Evolutionary conservation across 208 protist genomes (phyloP).

Genomic region (Crithidia sp.): DNA sequence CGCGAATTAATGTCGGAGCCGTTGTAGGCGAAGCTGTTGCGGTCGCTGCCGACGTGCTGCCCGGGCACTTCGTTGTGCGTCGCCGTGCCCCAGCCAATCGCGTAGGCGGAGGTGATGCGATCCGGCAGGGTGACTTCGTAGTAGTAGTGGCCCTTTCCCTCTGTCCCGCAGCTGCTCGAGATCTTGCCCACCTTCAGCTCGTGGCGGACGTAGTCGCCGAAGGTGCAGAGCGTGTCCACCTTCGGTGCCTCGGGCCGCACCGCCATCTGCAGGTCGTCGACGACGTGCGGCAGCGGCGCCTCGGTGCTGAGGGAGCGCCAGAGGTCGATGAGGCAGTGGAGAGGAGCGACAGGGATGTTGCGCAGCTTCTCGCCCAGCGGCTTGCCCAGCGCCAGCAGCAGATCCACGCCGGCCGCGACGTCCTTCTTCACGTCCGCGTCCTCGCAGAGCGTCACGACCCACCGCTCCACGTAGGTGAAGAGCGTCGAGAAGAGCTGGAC

Average conservation of each 20-base stretch:
- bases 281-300: constrained; percentile 59
- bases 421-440: constrained; percentile 65
- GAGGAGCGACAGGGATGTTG: constrained; percentile 69
- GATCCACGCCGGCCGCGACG: constrained; percentile 78
- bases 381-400: constrained; percentile 61
- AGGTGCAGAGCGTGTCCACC: constrained; percentile 69
- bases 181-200: constrained; percentile 90
- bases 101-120: constrained; percentile 68
- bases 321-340: constrained; percentile 86
- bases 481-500: constrained; percentile 75
- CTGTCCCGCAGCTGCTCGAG: constrained; percentile 57
- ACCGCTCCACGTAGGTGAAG: constrained; percentile 72
- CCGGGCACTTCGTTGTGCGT: constrained; percentile 81
- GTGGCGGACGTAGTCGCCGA: constrained; percentile 76
- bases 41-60: constrained; percentile 89
- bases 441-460: constrained; percentile 38
- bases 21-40: constrained; percentile 86
- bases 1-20: constrained; percentile 71
- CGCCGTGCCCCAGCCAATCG: constrained; percentile 87
- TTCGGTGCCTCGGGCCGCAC: constrained; percentile 12
- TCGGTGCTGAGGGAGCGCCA: constrained; percentile 58
- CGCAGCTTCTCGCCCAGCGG: constrained; percentile 41
- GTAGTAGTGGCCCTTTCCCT: constrained; percentile 69
- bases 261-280: constrained; percentile 55
- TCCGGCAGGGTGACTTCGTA: constrained; percentile 88